Evolutionary conservation across 768 basidiomycete species (phyloP).

Genomic region (Inosperma sp.): DNA sequence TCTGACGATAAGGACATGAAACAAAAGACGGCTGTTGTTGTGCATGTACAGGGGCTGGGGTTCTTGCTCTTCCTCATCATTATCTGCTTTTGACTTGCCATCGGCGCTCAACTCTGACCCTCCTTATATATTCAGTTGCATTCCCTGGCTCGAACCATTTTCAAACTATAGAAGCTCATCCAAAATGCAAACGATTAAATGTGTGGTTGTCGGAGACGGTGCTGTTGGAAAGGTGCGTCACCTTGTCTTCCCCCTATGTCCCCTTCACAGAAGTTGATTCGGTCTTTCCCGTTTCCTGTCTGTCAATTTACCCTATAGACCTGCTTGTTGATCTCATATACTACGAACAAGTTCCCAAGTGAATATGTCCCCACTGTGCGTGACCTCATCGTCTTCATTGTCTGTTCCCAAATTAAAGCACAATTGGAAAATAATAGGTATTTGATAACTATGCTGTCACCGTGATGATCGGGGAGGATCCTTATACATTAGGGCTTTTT

Average conservation of each 20-base stretch:
- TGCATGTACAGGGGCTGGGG: not conserved
- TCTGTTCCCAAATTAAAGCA: constrained; percentile 11
- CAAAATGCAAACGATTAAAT: constrained; percentile 95
- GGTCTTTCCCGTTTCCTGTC: too few species aligned
- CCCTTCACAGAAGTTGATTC: too few species aligned
- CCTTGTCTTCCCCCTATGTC: constrained; percentile 11
- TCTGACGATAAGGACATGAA: not conserved
- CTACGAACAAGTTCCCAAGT: constrained; percentile 96
- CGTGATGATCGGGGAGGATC: constrained; percentile 99
- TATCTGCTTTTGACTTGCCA: constrained; percentile 2
- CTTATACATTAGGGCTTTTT: constrained; percentile 96
- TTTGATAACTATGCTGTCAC: constrained; percentile 99
- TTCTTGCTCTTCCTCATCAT: not conserved
- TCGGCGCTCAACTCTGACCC: constrained; percentile 2
- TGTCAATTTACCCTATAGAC: constrained; percentile 53
- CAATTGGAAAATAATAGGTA: constrained; percentile 60
- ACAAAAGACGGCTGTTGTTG: not conserved
- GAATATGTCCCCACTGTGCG: constrained; percentile 98
- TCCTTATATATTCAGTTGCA: not conserved
- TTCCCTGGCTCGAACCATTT: not conserved
- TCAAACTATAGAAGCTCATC: constrained; percentile 6
- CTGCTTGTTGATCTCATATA: constrained; percentile 94
- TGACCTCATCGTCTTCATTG: constrained; percentile 24
- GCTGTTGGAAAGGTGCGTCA: constrained; percentile 90
- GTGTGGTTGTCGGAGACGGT: constrained; percentile 97